Percentiles rank a stretch among this genome's conserved stretches.
phyloP scores from a whole-genome alignment of 441 rosid genomes.

The Corymbia calophylla region DNA sequence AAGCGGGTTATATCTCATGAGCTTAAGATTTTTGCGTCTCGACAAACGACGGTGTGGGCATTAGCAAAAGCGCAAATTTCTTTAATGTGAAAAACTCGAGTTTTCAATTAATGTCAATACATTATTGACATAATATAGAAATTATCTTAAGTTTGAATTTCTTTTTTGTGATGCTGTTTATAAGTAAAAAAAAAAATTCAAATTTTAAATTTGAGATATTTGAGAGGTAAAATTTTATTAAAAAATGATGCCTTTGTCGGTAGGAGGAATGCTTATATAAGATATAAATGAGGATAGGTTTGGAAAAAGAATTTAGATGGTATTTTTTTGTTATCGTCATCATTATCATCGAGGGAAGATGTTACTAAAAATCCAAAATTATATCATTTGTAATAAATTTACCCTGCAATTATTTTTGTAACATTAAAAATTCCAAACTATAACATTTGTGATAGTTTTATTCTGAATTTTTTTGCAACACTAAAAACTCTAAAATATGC shows the following conservation, averaged over 20 bases:
- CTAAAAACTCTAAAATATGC: no score
- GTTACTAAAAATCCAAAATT: no score
- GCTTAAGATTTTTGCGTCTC: not conserved
- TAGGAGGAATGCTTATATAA: not conserved
- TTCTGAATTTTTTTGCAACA: no score
- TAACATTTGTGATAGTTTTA: no score
- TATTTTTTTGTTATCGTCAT: not conserved
- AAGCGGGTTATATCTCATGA: not conserved
- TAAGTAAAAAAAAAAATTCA: not conserved
- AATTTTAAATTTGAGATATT: not conserved
- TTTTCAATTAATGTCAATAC: not conserved
- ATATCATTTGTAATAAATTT: no score
- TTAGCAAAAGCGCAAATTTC: not conserved
- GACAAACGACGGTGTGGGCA: not conserved
- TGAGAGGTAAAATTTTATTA: not conserved
- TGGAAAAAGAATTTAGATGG: not conserved
- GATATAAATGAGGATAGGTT: not conserved
- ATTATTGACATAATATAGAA: not conserved
- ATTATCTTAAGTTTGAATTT: not conserved
- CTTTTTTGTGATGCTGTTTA: not conserved
- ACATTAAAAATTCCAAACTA: no score
- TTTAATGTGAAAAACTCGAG: not conserved
- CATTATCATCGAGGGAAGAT: not conserved
- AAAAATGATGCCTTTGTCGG: not conserved
- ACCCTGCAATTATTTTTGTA: no score